Conservation (phyloP, 139 green algal genomes). For the Axilococcus clingmanii region DNA sequence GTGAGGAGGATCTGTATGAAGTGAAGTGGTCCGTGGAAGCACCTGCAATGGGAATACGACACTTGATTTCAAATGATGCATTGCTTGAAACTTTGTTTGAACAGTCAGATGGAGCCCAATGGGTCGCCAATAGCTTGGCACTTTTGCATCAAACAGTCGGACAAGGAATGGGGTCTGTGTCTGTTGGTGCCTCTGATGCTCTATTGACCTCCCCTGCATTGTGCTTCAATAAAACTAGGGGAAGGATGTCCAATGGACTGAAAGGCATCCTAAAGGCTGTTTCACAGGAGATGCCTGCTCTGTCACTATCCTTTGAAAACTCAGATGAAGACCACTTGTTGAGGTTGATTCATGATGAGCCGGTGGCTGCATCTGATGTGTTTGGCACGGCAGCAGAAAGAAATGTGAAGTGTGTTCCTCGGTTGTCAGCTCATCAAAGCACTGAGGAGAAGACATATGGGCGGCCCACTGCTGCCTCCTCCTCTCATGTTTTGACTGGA, state of each 20-base stretch:
- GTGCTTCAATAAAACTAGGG: too few species aligned
- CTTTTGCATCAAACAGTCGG: background rate
- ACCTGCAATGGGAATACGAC: background rate
- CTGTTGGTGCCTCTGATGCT: background rate
- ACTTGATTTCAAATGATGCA: background rate
- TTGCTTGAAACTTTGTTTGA: background rate
- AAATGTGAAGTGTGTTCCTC: background rate
- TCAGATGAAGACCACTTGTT: too few species aligned
- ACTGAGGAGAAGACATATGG: too few species aligned
- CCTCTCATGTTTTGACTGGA: slow-evolving; percentile 7
- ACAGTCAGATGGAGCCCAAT: too few species aligned
- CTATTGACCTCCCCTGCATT: background rate
- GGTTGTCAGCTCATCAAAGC: too few species aligned
- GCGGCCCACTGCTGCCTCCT: too few species aligned
- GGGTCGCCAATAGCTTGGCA: too few species aligned
- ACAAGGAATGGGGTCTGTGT: background rate
- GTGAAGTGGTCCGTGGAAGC: too few species aligned
- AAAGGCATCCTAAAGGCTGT: slow-evolving; percentile 21
- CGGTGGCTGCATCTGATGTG: too few species aligned
- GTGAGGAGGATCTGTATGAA: too few species aligned
- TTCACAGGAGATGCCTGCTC: slow-evolving; percentile 9
- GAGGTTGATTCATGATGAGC: too few species aligned
- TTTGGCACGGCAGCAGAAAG: background rate
- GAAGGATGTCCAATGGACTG: background rate
- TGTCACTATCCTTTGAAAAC: background rate